Base-by-base conservation (phyloP, 169 alveolate genomes). In the Amoebophrya sp. region DNA sequence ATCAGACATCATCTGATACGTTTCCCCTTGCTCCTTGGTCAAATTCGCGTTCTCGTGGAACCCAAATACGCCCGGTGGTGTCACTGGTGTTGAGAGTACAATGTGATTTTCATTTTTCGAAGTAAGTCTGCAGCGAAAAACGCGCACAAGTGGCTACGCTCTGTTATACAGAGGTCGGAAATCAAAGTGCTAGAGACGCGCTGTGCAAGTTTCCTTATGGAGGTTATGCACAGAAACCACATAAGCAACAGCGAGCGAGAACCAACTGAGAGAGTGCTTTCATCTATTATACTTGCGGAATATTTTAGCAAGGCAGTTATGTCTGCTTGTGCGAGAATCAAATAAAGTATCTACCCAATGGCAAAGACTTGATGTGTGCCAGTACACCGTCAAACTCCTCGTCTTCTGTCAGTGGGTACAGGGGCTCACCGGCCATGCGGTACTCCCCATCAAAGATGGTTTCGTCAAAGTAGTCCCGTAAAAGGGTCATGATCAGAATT, bases 391-490 rank as follows among this genome's bases (percentile, higher is more conserved):
- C 66, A 7, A 7, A 47, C 66, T 47, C 66, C 18, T 47, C 66
- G 29, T 47, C 66, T 18, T 47, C 66, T 7, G 29, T 12, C 29
- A 47, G 66, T 18, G 7, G 7, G 66, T 47, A 47, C 29, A 18
- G 29, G 29, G 66, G 29, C 18, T 47, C 66, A 18, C 66, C 66
- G 66, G 66, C 94, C 39, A 95, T 92, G 91, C 94, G 95, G 92
- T 95, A 96, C 93, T 93, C 90, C 35, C 95, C 96, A 33, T 95
- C 94, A 92, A 96, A 95, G 47, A 95, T 94, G 47, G 94, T 92
- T 33, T 94, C 96, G 40, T 92, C 95, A 92, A 92, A 95, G 94
- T 95, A 97, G 92, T 96, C 97, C 0, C 94, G 95, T 35, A 97
- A 94, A 3, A 97, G 94, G 40, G 97, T 95, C 77, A 93, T 94